Percentiles rank a stretch among this genome's conserved stretches.
phyloP scores from a whole-genome alignment of 1,284 basidiomycete genomes.

The Microbotryum scabiosae region DNA sequence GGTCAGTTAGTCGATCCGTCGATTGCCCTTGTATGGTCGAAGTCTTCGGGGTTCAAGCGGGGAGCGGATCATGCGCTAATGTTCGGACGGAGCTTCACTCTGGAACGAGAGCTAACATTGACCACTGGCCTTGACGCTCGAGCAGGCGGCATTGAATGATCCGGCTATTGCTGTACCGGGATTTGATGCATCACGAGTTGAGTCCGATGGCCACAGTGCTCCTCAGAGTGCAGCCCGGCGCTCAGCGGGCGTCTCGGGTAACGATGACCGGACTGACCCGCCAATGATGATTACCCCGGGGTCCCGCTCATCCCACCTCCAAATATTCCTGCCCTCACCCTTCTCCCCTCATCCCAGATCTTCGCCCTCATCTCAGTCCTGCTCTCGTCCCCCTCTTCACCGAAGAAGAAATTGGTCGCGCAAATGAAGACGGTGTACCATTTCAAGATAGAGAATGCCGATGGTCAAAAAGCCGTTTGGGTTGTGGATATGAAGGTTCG shows the following conservation, averaged over 20 bases:
- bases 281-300: too few relatives aligned
- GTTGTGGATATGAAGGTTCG: slow-evolving; percentile 23
- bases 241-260: too few relatives aligned
- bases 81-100: too few relatives aligned
- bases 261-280: too few relatives aligned
- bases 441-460: slow-evolving; percentile 8
- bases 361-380: slow-evolving; percentile 19
- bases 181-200: slow-evolving; percentile 14
- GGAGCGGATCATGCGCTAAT: too few relatives aligned
- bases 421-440: slow-evolving; percentile 18
- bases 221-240: too few relatives aligned
- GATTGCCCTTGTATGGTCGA: too few relatives aligned
- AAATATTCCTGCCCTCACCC: background rate
- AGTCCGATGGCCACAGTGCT: too few relatives aligned
- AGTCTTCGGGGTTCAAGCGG: too few relatives aligned
- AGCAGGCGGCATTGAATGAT: slow-evolving; percentile 17
- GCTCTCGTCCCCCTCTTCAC: slow-evolving; percentile 2
- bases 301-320: background rate
- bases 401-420: slow-evolving; percentile 12
- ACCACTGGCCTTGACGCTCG: background rate
- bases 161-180: slow-evolving; percentile 10
- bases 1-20: too few relatives aligned
- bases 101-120: too few relatives aligned
- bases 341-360: background rate
- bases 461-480: slow-evolving; percentile 8